These are phyloP conservation scores for Crithidia bombi DNA, from an alignment of 208 protist species.

Conservation along the genomic window DNA sequence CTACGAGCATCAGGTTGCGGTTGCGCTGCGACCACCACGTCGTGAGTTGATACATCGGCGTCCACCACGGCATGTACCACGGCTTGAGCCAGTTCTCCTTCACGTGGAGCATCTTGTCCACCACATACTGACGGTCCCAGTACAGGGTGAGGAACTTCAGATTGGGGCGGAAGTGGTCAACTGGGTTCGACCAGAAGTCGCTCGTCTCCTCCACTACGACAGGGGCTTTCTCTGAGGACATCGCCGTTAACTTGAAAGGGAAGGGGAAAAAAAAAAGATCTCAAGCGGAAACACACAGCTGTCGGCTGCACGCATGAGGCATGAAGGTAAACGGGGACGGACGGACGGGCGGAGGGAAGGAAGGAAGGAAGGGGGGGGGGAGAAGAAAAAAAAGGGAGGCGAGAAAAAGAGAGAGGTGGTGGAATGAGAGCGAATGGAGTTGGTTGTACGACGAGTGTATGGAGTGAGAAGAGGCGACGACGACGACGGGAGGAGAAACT, in stretches of 20 bases:
- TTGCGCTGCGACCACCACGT: conserved; percentile 89
- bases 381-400: too few relatives aligned
- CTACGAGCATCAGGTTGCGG: conserved; percentile 87
- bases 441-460: too few relatives aligned
- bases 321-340: background rate
- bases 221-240: conserved; percentile 44
- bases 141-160: conserved; percentile 90
- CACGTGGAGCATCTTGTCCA: conserved; percentile 79
- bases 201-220: conserved; percentile 37
- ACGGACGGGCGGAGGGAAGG: background rate
- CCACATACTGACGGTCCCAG: conserved; percentile 78
- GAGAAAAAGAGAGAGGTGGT: too few relatives aligned
- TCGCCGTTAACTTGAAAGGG: conserved; percentile 10
- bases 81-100: conserved; percentile 83
- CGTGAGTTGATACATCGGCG: conserved; percentile 80
- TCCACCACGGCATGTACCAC: conserved; percentile 90
- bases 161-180: conserved; percentile 91
- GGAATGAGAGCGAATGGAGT: too few relatives aligned
- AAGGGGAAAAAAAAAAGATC: background rate
- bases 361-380: background rate
- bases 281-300: background rate
- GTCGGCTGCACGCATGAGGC: background rate
- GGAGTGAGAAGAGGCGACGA: too few relatives aligned
- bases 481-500: too few relatives aligned
- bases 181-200: conserved; percentile 89